Evolutionary conservation across 78 protist genomes (phyloP).

Genomic region (Dictyostelium purpureum): DNA sequence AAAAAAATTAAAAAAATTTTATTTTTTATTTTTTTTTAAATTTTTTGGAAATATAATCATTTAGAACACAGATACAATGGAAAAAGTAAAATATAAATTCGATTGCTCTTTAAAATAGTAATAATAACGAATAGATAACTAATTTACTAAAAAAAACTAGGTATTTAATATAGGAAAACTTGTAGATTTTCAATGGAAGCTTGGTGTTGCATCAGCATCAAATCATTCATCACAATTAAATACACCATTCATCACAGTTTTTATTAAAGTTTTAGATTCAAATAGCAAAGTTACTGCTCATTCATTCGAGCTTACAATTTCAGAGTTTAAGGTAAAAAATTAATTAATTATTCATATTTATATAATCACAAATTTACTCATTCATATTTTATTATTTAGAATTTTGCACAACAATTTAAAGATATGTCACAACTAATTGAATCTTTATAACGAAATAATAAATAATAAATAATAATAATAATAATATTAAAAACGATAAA

Average conservation of each 20-base stretch:
- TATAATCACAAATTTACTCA: too few relatives aligned
- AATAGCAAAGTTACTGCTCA: slow-evolving; percentile 37
- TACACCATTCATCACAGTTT: slow-evolving; percentile 70
- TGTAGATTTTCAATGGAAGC: slow-evolving; percentile 77
- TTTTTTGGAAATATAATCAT: too few relatives aligned
- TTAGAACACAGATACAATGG: too few relatives aligned
- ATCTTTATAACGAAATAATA: background rate
- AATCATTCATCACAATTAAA: slow-evolving; percentile 32
- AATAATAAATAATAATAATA: background rate
- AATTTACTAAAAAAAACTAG: too few relatives aligned
- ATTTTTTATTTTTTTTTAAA: too few relatives aligned
- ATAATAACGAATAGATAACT: too few relatives aligned
- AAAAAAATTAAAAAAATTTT: too few relatives aligned
- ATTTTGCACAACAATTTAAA: slow-evolving; percentile 78
- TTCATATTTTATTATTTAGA: background rate
- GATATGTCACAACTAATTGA: slow-evolving; percentile 62
- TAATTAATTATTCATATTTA: background rate
- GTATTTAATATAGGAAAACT: slow-evolving; percentile 55
- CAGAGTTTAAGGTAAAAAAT: slow-evolving; percentile 47
- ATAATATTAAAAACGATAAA: background rate
- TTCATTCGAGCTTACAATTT: slow-evolving; percentile 63
- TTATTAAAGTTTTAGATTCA: slow-evolving; percentile 63
- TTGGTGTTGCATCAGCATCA: slow-evolving; percentile 62
- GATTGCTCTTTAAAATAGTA: too few relatives aligned
- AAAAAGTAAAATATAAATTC: too few relatives aligned